Base-by-base conservation (phyloP, 352 stramenopile genomes). In the Pythium plurisporium region DNA sequence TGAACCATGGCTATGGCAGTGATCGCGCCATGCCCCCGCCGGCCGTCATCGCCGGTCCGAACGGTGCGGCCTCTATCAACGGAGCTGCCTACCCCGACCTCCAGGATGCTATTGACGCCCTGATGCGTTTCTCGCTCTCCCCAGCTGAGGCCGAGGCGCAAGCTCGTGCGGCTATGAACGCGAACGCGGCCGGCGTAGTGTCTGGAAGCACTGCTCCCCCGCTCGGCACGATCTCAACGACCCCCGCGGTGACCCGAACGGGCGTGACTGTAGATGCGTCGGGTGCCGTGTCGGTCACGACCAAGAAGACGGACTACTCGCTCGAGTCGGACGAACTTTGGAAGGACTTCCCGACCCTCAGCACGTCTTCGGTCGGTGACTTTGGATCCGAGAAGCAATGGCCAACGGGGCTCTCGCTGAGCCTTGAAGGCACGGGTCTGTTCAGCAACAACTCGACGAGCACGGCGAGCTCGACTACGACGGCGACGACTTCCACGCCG, bases 81-180 rank as follows among this genome's bases (percentile, higher is more conserved):
- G 69, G 62, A 58, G 56, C 65, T 33, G 69, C 64, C 11, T 91
- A 89, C 70, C 81, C 79, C 19, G 77, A 91, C 52, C 74, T 91
- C 72, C 79, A 91, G 58, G 81, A 91, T 82, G 79, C 81, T 74
- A 91, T 91, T 64, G 81, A 91, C 71, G 79, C 81, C 72, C 82
- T 91, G 69, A 87, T 91, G 76, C 88, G 88, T 69, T 91, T 91
- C 54, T 91, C 81, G 55, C 68, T 91, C 20, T 85, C 81, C 38
- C 67, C 69, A 17, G 44, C 53, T 10, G 77, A 89, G 37, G 56
- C 72, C 20, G 75, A 85, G 44, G 45, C 45, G 10, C 55, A 62
- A 30, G 55, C 55, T 17, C 38, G 37, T 22, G 55, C 45, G 9
- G 55, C 48, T 9, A 55, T 62, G 19, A 31, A 27, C 19, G 44